These are phyloP conservation scores for Calycina herbarum DNA, from an alignment of 2,329 filamentous ascomycete genomes.

Conservation along the genomic window DNA sequence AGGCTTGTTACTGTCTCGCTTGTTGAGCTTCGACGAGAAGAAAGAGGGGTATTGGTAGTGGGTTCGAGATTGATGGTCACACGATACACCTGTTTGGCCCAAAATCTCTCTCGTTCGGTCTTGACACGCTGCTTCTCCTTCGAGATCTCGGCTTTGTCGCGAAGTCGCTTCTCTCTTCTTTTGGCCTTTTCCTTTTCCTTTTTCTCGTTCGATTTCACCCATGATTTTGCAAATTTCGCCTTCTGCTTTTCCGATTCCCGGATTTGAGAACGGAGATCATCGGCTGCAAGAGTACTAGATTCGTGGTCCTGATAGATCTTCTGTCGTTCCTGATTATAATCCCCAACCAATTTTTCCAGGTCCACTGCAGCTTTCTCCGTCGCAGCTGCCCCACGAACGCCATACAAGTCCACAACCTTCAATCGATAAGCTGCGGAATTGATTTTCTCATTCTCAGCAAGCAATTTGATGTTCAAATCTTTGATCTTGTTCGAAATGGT, in stretches of 20 bases:
- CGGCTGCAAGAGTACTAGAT: conserved; percentile 36
- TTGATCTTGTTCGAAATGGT: conserved; percentile 28
- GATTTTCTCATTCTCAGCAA: conserved; percentile 36
- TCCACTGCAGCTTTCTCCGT: conserved; percentile 18
- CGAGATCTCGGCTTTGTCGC: conserved; percentile 40
- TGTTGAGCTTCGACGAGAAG: conserved; percentile 51
- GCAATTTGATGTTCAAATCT: conserved; percentile 24
- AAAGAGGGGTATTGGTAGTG: conserved; percentile 43
- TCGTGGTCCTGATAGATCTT: conserved; percentile 44
- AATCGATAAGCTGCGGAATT: conserved; percentile 33
- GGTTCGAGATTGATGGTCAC: conserved; percentile 54
- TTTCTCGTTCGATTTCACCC: conserved; percentile 40
- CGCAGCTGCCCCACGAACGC: neutral
- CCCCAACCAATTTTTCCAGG: conserved; percentile 28
- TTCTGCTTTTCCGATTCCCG: conserved; percentile 38
- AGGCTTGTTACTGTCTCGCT: conserved; percentile 22
- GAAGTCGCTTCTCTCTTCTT: conserved; percentile 39
- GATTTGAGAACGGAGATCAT: conserved; percentile 40
- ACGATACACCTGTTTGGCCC: conserved; percentile 51
- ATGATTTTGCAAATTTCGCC: conserved; percentile 30
- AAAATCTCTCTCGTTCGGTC: conserved; percentile 47
- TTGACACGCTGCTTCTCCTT: conserved; percentile 48
- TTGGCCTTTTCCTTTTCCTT: conserved; percentile 40
- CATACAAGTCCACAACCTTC: conserved; percentile 26
- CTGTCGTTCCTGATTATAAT: conserved; percentile 32